A percentile compares a stretch with the other conserved stretches of the same genome.
phyloP scores from a whole-genome alignment of 1,139 yeast species.

The Scheffersomyces quercinus region DNA sequence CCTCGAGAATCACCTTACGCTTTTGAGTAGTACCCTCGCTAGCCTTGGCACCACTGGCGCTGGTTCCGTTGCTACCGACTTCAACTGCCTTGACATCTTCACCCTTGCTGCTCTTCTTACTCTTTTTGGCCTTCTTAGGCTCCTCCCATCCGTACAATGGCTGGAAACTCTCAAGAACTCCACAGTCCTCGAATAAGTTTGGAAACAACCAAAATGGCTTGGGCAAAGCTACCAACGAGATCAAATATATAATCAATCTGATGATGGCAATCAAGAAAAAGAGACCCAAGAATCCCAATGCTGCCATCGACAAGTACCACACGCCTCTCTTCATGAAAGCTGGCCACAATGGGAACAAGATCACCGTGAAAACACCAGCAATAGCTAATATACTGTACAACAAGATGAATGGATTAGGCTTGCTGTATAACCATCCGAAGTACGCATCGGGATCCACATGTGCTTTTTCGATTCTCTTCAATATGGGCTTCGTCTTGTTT shows the following conservation, averaged over 20 bases:
- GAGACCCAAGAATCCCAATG: constrained; percentile 70
- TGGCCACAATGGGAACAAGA: constrained; percentile 98
- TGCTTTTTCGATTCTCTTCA: constrained; percentile 68
- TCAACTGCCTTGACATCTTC: constrained; percentile 8
- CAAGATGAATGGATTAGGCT: constrained; percentile 70
- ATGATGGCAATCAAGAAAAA: constrained; percentile 80
- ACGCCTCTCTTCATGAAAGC: constrained; percentile 83
- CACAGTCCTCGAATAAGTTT: constrained; percentile 92
- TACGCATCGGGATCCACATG: constrained; percentile 75
- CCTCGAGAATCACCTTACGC: constrained; percentile 37
- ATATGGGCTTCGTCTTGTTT: constrained; percentile 72
- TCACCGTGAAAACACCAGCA: constrained; percentile 68
- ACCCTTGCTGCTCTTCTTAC: constrained; percentile 17
- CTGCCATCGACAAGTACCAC: constrained; percentile 82
- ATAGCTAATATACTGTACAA: constrained; percentile 66
- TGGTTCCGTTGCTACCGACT: constrained; percentile 6
- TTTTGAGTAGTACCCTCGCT: constrained; percentile 13
- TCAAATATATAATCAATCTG: constrained; percentile 68
- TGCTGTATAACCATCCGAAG: constrained; percentile 82
- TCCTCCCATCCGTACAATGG: constrained; percentile 90
- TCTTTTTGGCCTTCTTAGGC: constrained; percentile 31
- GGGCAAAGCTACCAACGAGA: constrained; percentile 59
- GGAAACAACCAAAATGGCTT: constrained; percentile 95
- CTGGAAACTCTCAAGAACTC: constrained; percentile 86
- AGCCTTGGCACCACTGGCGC: constrained; percentile 7